Evolutionary conservation across 805 yeast genomes (phyloP).

Genomic region (Nakazawaea peltata): DNA sequence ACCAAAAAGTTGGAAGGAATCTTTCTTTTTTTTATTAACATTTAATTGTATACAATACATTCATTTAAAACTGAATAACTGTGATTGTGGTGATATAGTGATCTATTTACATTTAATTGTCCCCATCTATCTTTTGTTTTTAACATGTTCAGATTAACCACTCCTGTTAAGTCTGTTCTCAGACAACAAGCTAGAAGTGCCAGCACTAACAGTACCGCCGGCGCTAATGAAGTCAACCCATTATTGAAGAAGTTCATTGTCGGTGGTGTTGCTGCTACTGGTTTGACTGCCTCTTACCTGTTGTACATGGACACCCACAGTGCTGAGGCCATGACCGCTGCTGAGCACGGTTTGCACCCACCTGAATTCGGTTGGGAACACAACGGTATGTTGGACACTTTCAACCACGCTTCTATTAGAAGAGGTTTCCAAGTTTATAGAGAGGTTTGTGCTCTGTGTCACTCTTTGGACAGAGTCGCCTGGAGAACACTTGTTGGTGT

Average conservation of each 20-base stretch:
- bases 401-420: slow-evolving; percentile 93
- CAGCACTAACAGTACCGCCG: slow-evolving; percentile 17
- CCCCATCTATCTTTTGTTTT: too few relatives aligned
- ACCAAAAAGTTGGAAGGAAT: too few relatives aligned
- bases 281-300: slow-evolving; percentile 73
- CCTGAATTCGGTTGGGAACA: slow-evolving; percentile 93
- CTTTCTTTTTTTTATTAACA: too few relatives aligned
- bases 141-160: too few relatives aligned
- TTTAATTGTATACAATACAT: too few relatives aligned
- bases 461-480: slow-evolving; percentile 91
- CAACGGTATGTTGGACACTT: slow-evolving; percentile 82
- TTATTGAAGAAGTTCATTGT: slow-evolving; percentile 42
- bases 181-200: neutral
- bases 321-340: slow-evolving; percentile 95
- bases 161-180: neutral
- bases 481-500: slow-evolving; percentile 99
- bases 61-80: too few relatives aligned
- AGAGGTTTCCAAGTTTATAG: slow-evolving; percentile 98
- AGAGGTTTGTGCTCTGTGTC: slow-evolving; percentile 99
- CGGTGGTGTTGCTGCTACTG: slow-evolving; percentile 65
- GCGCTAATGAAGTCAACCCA: slow-evolving; percentile 21
- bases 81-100: too few relatives aligned
- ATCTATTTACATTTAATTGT: too few relatives aligned
- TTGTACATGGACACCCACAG: slow-evolving; percentile 78
- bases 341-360: slow-evolving; percentile 97